A percentile compares a stretch with the other conserved stretches of the same genome.
Evolutionary conservation across 129 eudicot genomes (phyloP).

Genomic region (Flaveria robusta): DNA sequence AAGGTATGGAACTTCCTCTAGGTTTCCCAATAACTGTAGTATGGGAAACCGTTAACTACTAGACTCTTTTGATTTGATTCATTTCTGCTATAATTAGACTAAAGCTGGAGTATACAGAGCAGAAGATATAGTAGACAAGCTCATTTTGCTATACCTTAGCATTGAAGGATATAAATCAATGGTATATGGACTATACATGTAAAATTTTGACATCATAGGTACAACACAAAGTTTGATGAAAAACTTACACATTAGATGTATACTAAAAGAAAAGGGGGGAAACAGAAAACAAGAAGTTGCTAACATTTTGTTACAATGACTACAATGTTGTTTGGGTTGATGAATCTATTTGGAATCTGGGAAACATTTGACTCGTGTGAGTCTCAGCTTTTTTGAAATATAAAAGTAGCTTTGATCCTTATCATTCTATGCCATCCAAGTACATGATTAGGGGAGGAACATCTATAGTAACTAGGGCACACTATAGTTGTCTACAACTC

Average conservation of each 20-base stretch:
- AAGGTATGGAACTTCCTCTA: slow-evolving; percentile 25
- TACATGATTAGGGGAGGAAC: slow-evolving; percentile 24
- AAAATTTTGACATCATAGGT: slow-evolving; percentile 20
- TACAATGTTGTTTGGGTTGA: slow-evolving; percentile 18
- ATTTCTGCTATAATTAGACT: slow-evolving; percentile 28
- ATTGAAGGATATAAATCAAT: slow-evolving; percentile 18
- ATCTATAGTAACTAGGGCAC: slow-evolving; percentile 25
- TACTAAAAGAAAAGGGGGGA: slow-evolving; percentile 18
- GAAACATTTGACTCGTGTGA: slow-evolving; percentile 17
- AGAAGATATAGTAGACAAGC: slow-evolving; percentile 26
- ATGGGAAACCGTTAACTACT: slow-evolving; percentile 30
- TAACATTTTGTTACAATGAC: slow-evolving; percentile 15
- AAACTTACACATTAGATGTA: slow-evolving; percentile 21
- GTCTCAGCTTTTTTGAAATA: slow-evolving; percentile 13
- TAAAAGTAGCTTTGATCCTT: slow-evolving; percentile 14
- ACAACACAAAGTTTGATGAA: slow-evolving; percentile 23
- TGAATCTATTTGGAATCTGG: slow-evolving; percentile 16
- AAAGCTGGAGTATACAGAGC: slow-evolving; percentile 29
- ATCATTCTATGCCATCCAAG: slow-evolving; percentile 18
- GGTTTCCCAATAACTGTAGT: slow-evolving; percentile 13
- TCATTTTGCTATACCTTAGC: slow-evolving; percentile 13
- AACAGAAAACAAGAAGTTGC: slow-evolving; percentile 16
- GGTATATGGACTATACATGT: not conserved
- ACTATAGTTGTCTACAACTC: slow-evolving; percentile 45
- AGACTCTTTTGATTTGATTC: slow-evolving; percentile 15